phyloP scores from a whole-genome alignment of 768 basidiomycete genomes.

The Suillus tomentosus region DNA sequence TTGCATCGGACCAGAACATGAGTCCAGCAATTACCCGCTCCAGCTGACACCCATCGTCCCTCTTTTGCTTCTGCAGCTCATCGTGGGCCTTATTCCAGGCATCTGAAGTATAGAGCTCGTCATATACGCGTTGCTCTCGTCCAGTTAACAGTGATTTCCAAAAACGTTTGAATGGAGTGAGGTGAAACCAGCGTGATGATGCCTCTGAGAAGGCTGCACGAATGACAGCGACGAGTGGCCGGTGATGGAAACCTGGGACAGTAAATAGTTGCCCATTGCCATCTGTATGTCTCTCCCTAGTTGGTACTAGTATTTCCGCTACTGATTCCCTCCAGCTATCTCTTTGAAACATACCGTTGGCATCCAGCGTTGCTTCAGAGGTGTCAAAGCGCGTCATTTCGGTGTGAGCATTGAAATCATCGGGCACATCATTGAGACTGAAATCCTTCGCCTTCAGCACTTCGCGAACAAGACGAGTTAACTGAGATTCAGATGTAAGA shows the following conservation, averaged over 20 bases:
- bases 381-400: not conserved
- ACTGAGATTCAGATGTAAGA: not conserved
- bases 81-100: slow-evolving; percentile 18
- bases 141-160: not conserved
- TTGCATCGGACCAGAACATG: slow-evolving; percentile 36
- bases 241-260: slow-evolving; percentile 16
- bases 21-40: slow-evolving; percentile 21
- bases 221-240: slow-evolving; percentile 19
- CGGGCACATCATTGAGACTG: slow-evolving; percentile 3
- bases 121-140: slow-evolving; percentile 6
- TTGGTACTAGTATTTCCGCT: slow-evolving; percentile 1
- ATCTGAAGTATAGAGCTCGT: slow-evolving; percentile 21
- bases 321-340: slow-evolving; percentile 18
- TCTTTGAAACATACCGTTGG: not conserved
- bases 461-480: slow-evolving; percentile 10
- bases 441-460: slow-evolving; percentile 15
- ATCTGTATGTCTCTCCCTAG: not conserved
- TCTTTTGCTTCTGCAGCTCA: slow-evolving; percentile 16
- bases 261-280: slow-evolving; percentile 9
- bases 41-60: slow-evolving; percentile 21
- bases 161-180: slow-evolving; percentile 6
- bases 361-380: not conserved
- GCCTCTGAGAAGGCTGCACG: slow-evolving; percentile 10
- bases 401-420: not conserved
- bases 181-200: not conserved